These are phyloP conservation scores for Pinus tabuliformis DNA, from an alignment of 75 land plant genomes.

Conservation along the genomic window DNA sequence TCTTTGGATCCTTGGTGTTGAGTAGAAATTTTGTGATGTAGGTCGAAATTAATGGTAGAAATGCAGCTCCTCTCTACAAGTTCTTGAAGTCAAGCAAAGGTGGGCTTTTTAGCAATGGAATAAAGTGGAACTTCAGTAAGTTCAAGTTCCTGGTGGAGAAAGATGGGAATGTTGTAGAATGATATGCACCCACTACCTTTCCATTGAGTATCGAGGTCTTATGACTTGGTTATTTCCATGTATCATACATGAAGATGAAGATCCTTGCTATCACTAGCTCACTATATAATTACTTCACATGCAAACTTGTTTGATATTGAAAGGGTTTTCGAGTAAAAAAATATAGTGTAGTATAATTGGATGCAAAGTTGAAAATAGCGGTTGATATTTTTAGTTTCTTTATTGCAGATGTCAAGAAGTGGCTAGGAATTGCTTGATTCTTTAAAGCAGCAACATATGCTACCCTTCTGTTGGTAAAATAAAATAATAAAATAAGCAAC, in stretches of 20 bases:
- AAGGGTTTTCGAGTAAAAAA: not conserved
- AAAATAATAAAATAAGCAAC: not conserved
- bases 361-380: not conserved
- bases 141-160: slow-evolving; percentile 86
- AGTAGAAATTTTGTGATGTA: slow-evolving; percentile 8
- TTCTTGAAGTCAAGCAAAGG: slow-evolving; percentile 73
- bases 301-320: not conserved
- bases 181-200: slow-evolving; percentile 84
- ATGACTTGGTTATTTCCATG: not conserved
- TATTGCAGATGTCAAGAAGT: slow-evolving; percentile 15
- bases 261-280: not conserved
- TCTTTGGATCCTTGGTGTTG: not conserved
- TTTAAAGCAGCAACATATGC: not conserved
- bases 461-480: not conserved
- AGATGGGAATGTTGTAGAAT: slow-evolving; percentile 74
- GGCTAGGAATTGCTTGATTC: slow-evolving; percentile 2
- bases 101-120: slow-evolving; percentile 65
- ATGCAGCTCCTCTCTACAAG: slow-evolving; percentile 76
- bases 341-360: not conserved
- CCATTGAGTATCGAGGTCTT: slow-evolving; percentile 68
- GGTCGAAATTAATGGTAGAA: slow-evolving; percentile 85
- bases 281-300: not conserved
- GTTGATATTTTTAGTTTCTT: not conserved
- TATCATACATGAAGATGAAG: not conserved
- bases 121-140: slow-evolving; percentile 93